Evolutionary conservation across 2,329 filamentous ascomycete species (phyloP).

Genomic region (Fusarium sp.): DNA sequence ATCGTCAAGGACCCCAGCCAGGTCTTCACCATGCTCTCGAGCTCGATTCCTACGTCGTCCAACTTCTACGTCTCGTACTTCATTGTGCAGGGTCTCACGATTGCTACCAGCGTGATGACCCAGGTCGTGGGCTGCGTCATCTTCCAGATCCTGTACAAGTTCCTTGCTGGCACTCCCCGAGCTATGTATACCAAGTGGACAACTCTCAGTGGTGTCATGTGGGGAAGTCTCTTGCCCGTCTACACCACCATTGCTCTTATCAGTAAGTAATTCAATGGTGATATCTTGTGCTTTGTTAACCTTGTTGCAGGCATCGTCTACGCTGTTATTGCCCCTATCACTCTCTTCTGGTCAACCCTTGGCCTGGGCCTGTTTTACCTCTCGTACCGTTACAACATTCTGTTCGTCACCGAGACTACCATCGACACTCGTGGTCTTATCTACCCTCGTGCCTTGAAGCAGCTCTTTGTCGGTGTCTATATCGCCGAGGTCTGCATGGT

Average conservation of each 20-base stretch:
- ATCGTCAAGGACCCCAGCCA: conserved; percentile 71
- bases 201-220: conserved; percentile 73
- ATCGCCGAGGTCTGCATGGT: conserved; percentile 82
- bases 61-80: conserved; percentile 97
- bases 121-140: conserved; percentile 74
- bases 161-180: conserved; percentile 80
- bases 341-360: conserved; percentile 82
- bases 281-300: conserved; percentile 28
- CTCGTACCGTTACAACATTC: conserved; percentile 86
- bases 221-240: conserved; percentile 80
- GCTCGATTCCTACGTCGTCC: conserved; percentile 81
- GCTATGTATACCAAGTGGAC: conserved; percentile 82
- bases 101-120: conserved; percentile 78
- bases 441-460: conserved; percentile 89
- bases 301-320: conserved; percentile 71
- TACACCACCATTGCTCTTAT: conserved; percentile 81
- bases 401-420: conserved; percentile 81
- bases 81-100: conserved; percentile 82
- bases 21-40: conserved; percentile 73
- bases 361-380: conserved; percentile 84
- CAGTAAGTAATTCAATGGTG: conserved; percentile 52
- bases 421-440: conserved; percentile 90
- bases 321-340: conserved; percentile 83
- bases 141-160: conserved; percentile 73
- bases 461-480: conserved; percentile 85